These are phyloP conservation scores for Pilatotrama ljubarskyi DNA, from an alignment of 768 basidiomycete genomes.

Conservation along the genomic window DNA sequence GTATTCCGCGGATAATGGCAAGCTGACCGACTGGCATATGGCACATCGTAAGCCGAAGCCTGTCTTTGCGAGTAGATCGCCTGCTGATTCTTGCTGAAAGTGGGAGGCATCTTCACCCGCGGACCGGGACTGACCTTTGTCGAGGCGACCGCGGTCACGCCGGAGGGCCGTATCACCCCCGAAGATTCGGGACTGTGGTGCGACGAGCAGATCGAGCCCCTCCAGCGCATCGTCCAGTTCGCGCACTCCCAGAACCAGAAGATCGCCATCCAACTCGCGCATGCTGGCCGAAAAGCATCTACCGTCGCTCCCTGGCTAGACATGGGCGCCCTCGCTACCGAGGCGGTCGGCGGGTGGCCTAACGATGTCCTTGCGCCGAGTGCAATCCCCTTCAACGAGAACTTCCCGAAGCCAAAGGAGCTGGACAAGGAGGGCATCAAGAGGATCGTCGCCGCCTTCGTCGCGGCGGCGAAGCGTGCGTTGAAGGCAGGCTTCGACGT, in stretches of 20 bases:
- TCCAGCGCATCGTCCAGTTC: conserved; percentile 61
- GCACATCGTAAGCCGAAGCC: conserved; percentile 41
- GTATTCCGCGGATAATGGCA: conserved; percentile 57
- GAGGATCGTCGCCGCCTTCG: conserved; percentile 56
- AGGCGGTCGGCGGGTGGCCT: conserved; percentile 42
- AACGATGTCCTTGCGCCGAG: conserved; percentile 50
- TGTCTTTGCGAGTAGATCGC: neutral
- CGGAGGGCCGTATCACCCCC: conserved; percentile 63
- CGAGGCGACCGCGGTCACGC: conserved; percentile 66
- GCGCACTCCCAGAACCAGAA: conserved; percentile 69
- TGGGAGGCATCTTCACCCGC: conserved; percentile 53
- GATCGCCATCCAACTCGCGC: conserved; percentile 75
- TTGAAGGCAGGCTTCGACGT: conserved; percentile 51
- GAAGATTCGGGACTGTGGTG: conserved; percentile 62
- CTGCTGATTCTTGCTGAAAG: conserved; percentile 29
- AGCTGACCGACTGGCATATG: conserved; percentile 55
- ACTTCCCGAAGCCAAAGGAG: conserved; percentile 54
- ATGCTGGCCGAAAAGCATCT: conserved; percentile 74
- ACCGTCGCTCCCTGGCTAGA: conserved; percentile 63
- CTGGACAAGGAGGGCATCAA: conserved; percentile 59
- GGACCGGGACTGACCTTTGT: conserved; percentile 58
- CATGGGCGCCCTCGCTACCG: conserved; percentile 42
- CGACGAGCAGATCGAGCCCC: conserved; percentile 52
- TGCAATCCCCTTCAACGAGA: conserved; percentile 42
- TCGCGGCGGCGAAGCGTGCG: conserved; percentile 49